Evolutionary conservation across 1,284 basidiomycete species (phyloP).

Genomic region (Ganoderma leucocontextum): DNA sequence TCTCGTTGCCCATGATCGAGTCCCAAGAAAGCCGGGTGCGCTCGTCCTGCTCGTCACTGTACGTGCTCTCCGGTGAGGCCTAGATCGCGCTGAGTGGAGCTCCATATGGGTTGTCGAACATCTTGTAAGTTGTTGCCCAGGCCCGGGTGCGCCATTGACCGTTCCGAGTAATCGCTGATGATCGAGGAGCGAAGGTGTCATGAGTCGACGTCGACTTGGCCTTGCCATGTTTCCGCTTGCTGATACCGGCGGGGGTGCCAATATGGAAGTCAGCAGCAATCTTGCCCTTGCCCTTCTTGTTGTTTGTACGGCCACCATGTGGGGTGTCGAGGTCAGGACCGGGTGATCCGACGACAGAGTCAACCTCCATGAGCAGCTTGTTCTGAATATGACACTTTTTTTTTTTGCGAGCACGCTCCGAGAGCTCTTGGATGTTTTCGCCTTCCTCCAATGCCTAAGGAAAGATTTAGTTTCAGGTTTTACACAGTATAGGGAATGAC

Average conservation of each 20-base stretch:
- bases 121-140: conserved; percentile 90
- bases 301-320: conserved; percentile 56
- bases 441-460: conserved; percentile 86
- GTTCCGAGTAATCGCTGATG: conserved; percentile 68
- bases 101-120: conserved; percentile 76
- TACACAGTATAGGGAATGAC: background rate
- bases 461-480: background rate
- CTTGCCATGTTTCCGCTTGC: conserved; percentile 74
- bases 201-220: conserved; percentile 79
- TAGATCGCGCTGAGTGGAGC: conserved; percentile 72
- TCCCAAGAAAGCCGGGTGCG: conserved; percentile 34
- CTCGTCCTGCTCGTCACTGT: conserved; percentile 34
- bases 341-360: conserved; percentile 57
- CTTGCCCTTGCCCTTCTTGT: conserved; percentile 74
- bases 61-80: conserved; percentile 65
- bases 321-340: conserved; percentile 63
- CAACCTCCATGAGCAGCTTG: conserved; percentile 43
- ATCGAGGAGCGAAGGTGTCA: conserved; percentile 78
- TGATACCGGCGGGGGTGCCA: conserved; percentile 43
- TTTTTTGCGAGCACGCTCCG: conserved; percentile 67
- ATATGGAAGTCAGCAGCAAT: conserved; percentile 54
- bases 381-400: conserved; percentile 60
- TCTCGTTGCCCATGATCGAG: conserved; percentile 36
- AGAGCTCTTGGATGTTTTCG: conserved; percentile 83
- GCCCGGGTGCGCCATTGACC: conserved; percentile 72